These are phyloP conservation scores for Mangifera indica DNA, from an alignment of 345 rosid species.

Conservation along the genomic window DNA sequence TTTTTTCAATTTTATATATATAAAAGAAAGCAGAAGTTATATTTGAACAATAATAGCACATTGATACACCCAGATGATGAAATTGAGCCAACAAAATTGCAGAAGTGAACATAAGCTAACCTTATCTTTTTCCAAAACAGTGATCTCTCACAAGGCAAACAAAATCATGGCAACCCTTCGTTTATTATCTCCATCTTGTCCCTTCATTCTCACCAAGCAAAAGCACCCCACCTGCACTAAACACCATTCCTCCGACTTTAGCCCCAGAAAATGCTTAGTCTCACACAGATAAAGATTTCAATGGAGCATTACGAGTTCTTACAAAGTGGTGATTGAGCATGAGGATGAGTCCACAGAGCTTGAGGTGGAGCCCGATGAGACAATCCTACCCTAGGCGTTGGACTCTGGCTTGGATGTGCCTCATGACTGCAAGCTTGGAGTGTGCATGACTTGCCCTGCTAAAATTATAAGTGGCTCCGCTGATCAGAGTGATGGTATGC, in stretches of 20 bases:
- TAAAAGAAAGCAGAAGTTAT: no score
- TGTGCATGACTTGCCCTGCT: constrained; percentile 99
- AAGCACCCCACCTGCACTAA: constrained; percentile 20
- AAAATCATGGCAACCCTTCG: constrained; percentile 58
- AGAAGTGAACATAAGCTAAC: constrained; percentile 5
- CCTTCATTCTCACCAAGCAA: constrained; percentile 44
- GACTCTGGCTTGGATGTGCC: constrained; percentile 73
- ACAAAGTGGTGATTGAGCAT: constrained; percentile 81
- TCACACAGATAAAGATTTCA: neutral
- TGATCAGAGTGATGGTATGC: constrained; percentile 97
- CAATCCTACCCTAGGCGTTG: constrained; percentile 68
- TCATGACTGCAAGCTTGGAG: constrained; percentile 92
- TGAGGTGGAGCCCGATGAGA: constrained; percentile 84
- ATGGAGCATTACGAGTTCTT: constrained; percentile 35
- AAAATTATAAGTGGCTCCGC: constrained; percentile 61
- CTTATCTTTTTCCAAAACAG: constrained; percentile 34
- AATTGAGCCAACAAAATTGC: no score
- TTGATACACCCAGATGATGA: no score
- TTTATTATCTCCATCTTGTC: constrained; percentile 43
- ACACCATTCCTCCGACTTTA: constrained; percentile 29
- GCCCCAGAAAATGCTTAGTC: constrained; percentile 6
- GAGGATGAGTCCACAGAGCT: constrained; percentile 64
- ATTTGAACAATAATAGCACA: no score
- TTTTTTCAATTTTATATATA: no score
- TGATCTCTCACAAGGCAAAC: constrained; percentile 2